Evolutionary conservation across 2,329 filamentous ascomycete species (phyloP), one percentile per base, ranked within the genome.

Genomic region (Sporothrix pseudoabietina): DNA sequence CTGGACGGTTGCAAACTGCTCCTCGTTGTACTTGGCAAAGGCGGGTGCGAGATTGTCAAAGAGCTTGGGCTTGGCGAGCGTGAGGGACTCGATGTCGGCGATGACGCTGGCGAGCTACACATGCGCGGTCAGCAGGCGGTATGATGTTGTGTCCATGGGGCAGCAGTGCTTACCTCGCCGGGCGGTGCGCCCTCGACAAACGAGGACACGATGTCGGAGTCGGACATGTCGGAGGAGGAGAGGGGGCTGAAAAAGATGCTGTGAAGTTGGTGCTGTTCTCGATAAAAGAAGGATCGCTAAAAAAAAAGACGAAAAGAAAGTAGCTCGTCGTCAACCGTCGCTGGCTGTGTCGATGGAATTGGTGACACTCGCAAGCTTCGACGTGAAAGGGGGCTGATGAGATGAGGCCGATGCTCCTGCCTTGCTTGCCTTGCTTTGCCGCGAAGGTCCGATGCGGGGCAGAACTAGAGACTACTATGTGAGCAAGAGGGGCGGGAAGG

Each of bases 171-270:
- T 89, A 97, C 95, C 92, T 99, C 96, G 86, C 96, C 96, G 30
- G 96, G 96, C 66, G 96, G 96, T 79, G 96, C 94, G 80, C 94
- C 93, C 85, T 97, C 91, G 77, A 99, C 91, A 82, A 98, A 99
- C 70, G 94, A 91, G 77, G 94, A 92, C 77, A 93, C 86, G 72
- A 90, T 89, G 75, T 88, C 86, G 76, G 89, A 77, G 73, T 84
- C 81, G 30, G 74, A 73, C 52, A 57, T 70, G 30, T 54, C 32
- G 30, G 19, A 9, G 30, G 1, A 39, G 44, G n/a, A 41, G 6
- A 26, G 26, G 4, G 26, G 19, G 41, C 2, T 35, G 41, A 44
- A 14, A 4, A 4, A 22, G 12, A 26, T 9, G 22, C 4, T 16
- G 63, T 32, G 63, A 4, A 6, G n/a, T 41, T 22, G 61, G 1